These are phyloP conservation scores for Syzygium jambos DNA, from an alignment of 345 rosid species.

Conservation along the genomic window DNA sequence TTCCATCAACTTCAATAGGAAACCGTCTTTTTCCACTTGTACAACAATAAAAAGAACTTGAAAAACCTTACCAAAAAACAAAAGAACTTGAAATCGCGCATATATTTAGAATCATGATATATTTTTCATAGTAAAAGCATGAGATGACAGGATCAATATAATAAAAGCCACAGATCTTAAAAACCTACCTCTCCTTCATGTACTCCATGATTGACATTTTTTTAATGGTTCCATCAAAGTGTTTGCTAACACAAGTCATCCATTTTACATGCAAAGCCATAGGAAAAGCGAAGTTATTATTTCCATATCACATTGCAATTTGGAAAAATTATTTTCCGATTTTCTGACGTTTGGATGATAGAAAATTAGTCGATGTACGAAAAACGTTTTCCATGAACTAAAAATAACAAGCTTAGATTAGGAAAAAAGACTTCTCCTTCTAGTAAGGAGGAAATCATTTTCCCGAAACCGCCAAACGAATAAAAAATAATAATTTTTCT, in stretches of 20 bases:
- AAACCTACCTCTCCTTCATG: neutral
- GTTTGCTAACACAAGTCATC: neutral
- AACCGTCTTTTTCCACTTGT: neutral
- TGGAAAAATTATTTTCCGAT: too few species aligned
- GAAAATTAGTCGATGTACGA: too few species aligned
- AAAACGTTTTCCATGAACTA: too few species aligned
- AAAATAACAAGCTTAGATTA: too few species aligned
- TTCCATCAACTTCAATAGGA: neutral
- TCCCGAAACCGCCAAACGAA: too few species aligned
- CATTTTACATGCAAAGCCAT: neutral
- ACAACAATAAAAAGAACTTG: neutral
- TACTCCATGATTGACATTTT: neutral
- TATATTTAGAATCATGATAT: accelerated
- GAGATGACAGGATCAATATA: neutral
- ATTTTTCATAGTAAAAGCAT: accelerated
- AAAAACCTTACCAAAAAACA: too few species aligned
- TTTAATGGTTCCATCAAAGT: neutral
- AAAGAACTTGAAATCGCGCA: neutral
- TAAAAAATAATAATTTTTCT: too few species aligned
- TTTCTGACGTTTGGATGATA: accelerated
- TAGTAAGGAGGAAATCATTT: too few species aligned
- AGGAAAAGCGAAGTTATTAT: too few species aligned
- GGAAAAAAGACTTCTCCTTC: too few species aligned
- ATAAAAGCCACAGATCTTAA: neutral
- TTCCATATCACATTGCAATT: too few species aligned